Percentiles rank a stretch among this genome's conserved stretches.
Evolutionary conservation across 352 stramenopile genomes (phyloP).

Genomic region (Phytophthora sp.): DNA sequence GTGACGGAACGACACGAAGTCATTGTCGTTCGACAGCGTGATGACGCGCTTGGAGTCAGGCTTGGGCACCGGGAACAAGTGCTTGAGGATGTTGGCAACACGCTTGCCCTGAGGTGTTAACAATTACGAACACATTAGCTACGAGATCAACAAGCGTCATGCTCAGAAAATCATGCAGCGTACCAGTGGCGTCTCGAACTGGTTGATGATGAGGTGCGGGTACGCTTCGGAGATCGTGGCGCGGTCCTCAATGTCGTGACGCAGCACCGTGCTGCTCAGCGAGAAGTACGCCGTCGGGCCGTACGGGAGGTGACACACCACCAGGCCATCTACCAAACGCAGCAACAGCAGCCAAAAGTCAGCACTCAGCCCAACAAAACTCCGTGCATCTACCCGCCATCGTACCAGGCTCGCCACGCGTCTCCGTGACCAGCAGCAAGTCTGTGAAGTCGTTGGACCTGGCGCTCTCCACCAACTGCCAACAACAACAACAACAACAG

Average conservation of each 20-base stretch:
- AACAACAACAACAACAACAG: conserved; percentile 24
- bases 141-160: neutral
- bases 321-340: conserved; percentile 94
- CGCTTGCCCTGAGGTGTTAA: conserved; percentile 86
- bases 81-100: conserved; percentile 98
- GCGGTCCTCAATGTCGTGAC: conserved; percentile 99
- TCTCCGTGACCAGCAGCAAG: conserved; percentile 98
- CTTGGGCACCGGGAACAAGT: conserved; percentile 98
- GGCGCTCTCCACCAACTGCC: conserved; percentile 96
- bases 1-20: conserved; percentile 99
- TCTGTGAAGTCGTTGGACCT: conserved; percentile 98
- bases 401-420: conserved; percentile 95
- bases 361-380: neutral
- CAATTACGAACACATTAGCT: neutral
- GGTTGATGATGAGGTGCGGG: conserved; percentile 97
- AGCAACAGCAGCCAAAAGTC: conserved; percentile 7
- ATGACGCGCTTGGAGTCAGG: conserved; percentile 96
- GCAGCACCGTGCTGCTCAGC: conserved; percentile 96
- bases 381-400: neutral
- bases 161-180: conserved; percentile 6
- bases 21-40: conserved; percentile 98
- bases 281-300: conserved; percentile 99
- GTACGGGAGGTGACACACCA: conserved; percentile 99
- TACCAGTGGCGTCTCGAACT: conserved; percentile 94
- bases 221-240: conserved; percentile 93